Base-by-base conservation (phyloP, 805 yeast species). In the Hyphopichia homilentoma region DNA sequence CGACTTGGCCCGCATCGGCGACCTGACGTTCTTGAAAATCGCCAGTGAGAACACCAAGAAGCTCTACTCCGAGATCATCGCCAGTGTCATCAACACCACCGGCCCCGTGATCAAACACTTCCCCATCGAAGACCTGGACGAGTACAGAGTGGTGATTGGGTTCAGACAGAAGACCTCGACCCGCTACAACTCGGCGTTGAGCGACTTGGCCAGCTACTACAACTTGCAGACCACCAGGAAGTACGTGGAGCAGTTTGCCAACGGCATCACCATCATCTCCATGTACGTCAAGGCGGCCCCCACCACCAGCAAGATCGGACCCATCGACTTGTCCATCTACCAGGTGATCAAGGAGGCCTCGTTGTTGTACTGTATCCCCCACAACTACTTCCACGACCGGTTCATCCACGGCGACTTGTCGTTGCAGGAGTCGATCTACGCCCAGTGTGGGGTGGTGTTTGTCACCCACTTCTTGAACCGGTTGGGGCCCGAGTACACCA, bases 261-360 rank as follows among this genome's bases (percentile, higher is more conserved):
- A 89, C 54, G 96, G 95, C 32, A 75, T 81, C 42, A 81, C 96
- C 16, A 74, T 90, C 33, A 77, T 88, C 49, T 88, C 97, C 23
- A 75, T 88, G 70, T 93, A 93, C 61, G 73, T 90, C 51, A 76
- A 76, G 29, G 82, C 85, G 36, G 57, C 66, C 15, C 66, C 75
- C 21, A 79, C 66, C 15, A 66, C 75, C 21, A 79, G 73, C 43
- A 59, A 49, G 53, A 50, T 45, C 44, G 68, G 68, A 16, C 77
- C 80, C 3, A 70, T 79, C 36, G 90, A 87, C 48, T 70, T 83
- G 49, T 80, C 94, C 16, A 80, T 89, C 43, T 80, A 80, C 56
- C 97, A 90, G 68, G 83, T 90, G 40, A 81, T 85, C 52, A 88
- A 86, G 65, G 98, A 90, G 62, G 95, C 96, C 21, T 87, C 97